Evolutionary conservation across 1,139 yeast genomes (phyloP), one percentile per base, ranked within the genome.

Genomic region (Lodderomyces parapsilosis): DNA sequence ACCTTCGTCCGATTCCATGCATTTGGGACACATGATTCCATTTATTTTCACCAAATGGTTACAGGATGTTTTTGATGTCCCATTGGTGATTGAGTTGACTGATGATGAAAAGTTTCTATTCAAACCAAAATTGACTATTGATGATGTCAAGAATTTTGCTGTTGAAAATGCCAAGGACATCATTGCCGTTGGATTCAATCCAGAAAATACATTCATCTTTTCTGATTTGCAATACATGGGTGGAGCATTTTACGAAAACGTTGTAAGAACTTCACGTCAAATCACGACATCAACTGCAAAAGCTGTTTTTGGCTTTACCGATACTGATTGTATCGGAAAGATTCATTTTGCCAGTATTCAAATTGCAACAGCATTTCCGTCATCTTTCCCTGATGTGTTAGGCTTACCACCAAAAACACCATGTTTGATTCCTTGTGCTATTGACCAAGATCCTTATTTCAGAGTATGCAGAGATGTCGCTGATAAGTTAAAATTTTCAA

Each of bases 401-500:
- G 96, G 89, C 9, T 68, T 85, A 56, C 90, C 90, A 41, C 74
- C 84, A 39, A 85, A 86, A 65, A 91, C 97, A 1, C 99, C 97
- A 47, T 88, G 96, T 67, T 74, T 94, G 65, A 94, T 94, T 65
- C 99, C 99, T 32, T 94, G 99, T 76, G 99, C 99, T 38, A 94
- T 94, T 63, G 99, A 94, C 64, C 97, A 91, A 71, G 99, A 94
- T 65, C 99, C 99, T 31, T 94, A 94, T 67, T 94, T 94, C 73
- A 80, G 99, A 65, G 96, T 94, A 24, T 88, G 96, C 67, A 80
- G 99, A 67, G 99, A 94, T 62, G 99, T 94, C 50, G 97, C 99
- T 20, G 90, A 84, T 59, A 93, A 91, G 65, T 78, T 94, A 60
- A 87, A 86, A 66, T 94, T 78, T 63, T 73, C 91, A 52, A 94